phyloP scores from a whole-genome alignment of 1,284 basidiomycete species.

The Cystobasidium sp. region DNA sequence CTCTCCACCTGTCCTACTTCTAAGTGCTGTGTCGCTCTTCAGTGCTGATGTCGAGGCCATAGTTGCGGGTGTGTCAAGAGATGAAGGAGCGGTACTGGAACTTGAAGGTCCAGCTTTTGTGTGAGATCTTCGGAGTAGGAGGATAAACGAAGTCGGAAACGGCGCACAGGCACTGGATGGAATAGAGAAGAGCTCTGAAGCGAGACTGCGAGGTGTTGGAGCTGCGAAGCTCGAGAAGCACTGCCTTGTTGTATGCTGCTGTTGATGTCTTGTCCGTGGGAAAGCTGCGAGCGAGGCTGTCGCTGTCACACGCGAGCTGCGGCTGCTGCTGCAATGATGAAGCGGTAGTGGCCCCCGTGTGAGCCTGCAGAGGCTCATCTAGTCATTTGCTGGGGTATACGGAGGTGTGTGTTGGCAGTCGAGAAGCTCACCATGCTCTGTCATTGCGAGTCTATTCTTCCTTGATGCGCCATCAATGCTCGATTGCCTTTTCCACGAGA shows the following conservation, averaged over 20 bases:
- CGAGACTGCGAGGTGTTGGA: not conserved
- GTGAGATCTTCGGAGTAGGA: slow-evolving; percentile 17
- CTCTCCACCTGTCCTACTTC: not conserved
- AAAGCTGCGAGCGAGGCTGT: slow-evolving; percentile 8
- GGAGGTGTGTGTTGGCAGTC: not conserved
- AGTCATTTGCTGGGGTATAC: slow-evolving; percentile 15
- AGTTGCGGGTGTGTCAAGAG: slow-evolving; percentile 2
- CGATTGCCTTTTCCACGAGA: slow-evolving; percentile 5
- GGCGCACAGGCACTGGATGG: not conserved
- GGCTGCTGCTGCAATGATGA: not conserved
- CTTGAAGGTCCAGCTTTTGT: slow-evolving; percentile 8
- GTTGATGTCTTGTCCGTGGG: not conserved
- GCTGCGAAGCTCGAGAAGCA: not conserved
- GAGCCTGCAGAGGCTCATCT: slow-evolving; percentile 37
- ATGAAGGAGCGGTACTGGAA: not conserved
- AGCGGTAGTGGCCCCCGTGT: slow-evolving; percentile 6
- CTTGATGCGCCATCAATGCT: not conserved
- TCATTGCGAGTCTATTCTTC: not conserved
- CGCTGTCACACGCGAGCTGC: not conserved
- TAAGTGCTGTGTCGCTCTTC: not conserved
- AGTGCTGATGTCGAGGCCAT: slow-evolving; percentile 11
- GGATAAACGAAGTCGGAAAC: slow-evolving; percentile 1
- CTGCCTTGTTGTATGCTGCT: not conserved
- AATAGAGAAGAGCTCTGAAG: slow-evolving; percentile 6
- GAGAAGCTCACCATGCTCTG: not conserved